These are phyloP conservation scores for Plasmodium coatneyi DNA, from an alignment of 169 alveolate species.

Conservation along the genomic window DNA sequence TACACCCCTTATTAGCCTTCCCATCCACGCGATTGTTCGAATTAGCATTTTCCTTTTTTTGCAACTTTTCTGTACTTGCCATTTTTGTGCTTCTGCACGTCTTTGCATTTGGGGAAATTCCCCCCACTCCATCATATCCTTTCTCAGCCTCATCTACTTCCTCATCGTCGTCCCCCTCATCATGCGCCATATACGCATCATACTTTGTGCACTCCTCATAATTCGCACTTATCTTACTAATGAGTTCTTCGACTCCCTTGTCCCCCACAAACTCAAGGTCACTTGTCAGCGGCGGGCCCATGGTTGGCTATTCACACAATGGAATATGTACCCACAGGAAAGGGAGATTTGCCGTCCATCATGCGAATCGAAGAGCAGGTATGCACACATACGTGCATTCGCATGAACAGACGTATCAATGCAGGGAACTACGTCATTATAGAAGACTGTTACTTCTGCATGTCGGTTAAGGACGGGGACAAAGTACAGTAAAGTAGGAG, in stretches of 20 bases:
- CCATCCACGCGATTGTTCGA: neutral
- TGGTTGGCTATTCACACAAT: neutral
- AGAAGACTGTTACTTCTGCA: neutral
- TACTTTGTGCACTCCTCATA: slow-evolving; percentile 65
- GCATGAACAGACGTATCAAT: neutral
- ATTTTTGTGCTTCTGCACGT: neutral
- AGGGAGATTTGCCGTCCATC: neutral
- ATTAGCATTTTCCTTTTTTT: neutral
- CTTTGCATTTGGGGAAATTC: neutral
- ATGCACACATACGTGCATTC: neutral
- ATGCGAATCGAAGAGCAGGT: neutral
- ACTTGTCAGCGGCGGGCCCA: neutral
- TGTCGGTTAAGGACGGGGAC: neutral
- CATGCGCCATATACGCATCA: slow-evolving; percentile 30
- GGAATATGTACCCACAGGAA: neutral
- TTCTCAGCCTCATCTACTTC: slow-evolving; percentile 35
- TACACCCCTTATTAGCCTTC: neutral
- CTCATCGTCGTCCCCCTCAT: slow-evolving; percentile 14
- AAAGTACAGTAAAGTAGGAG: neutral
- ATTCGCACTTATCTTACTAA: slow-evolving; percentile 60
- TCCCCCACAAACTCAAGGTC: slow-evolving; percentile 46
- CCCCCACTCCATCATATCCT: neutral
- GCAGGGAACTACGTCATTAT: neutral
- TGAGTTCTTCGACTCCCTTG: slow-evolving; percentile 62
- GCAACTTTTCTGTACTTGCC: neutral